phyloP scores from a whole-genome alignment of 257 asterid genomes.

The Fraxinus anomala region DNA sequence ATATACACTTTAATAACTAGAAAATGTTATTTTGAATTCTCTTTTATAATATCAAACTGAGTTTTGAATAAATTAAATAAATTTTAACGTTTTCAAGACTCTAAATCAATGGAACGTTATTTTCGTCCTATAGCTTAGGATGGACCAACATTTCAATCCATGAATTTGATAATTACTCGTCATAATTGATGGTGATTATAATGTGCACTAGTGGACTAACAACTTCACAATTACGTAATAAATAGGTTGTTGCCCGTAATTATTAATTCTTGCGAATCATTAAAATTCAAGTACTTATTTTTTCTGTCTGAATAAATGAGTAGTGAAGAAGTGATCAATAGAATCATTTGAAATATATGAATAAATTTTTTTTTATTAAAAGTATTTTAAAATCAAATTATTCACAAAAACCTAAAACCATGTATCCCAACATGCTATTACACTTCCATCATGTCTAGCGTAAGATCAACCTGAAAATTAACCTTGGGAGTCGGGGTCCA shows the following conservation, averaged over 20 bases:
- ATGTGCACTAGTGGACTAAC: neutral
- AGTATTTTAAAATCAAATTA: no score
- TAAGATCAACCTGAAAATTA: slow-evolving; percentile 1
- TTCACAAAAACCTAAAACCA: no score
- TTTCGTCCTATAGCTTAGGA: neutral
- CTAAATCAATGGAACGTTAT: neutral
- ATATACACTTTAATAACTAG: no score
- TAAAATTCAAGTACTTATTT: no score
- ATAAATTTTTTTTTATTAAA: no score
- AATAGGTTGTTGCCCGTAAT: neutral
- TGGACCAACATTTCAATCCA: neutral
- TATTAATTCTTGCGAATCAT: no score
- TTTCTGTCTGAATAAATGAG: no score
- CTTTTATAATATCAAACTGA: neutral
- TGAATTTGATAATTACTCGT: neutral
- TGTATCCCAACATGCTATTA: neutral
- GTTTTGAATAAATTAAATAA: no score
- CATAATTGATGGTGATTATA: neutral
- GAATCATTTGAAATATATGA: no score
- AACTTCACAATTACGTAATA: neutral
- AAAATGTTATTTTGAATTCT: neutral
- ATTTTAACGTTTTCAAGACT: neutral
- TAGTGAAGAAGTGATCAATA: no score
- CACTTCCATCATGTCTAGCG: neutral
- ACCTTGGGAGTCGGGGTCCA: slow-evolving; percentile 23